Conservation (phyloP, 495 filamentous ascomycete species). For the Podospora conica region DNA sequence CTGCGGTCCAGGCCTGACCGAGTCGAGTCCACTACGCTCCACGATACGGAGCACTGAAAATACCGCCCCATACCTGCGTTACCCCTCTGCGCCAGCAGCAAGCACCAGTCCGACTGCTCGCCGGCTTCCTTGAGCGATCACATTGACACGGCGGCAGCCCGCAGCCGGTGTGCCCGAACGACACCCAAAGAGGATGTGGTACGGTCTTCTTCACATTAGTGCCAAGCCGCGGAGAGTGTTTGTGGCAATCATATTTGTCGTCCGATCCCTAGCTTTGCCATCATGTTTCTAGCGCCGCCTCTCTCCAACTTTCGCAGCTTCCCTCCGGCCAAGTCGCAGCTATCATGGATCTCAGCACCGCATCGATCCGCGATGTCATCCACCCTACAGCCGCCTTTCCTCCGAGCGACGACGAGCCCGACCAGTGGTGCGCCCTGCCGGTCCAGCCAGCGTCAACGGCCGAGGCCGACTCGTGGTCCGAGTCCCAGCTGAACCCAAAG, state of each 20-base stretch:
- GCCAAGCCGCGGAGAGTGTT: neutral
- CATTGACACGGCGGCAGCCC: constrained; percentile 5
- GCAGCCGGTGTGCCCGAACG: constrained; percentile 15
- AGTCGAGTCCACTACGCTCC: neutral
- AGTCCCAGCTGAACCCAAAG: constrained; percentile 44
- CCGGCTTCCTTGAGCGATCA: neutral
- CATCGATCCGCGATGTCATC: constrained; percentile 40
- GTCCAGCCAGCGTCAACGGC: neutral
- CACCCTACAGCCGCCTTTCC: constrained; percentile 46
- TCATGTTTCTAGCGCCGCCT: neutral
- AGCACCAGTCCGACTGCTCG: neutral
- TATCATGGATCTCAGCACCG: constrained; percentile 39
- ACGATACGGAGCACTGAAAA: neutral
- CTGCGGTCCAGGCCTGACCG: neutral
- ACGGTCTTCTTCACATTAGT: neutral
- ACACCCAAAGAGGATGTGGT: neutral
- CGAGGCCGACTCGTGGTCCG: constrained; percentile 24
- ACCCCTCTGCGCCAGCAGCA: neutral
- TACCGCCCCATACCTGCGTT: neutral
- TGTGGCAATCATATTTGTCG: neutral
- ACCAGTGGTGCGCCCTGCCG: constrained; percentile 7
- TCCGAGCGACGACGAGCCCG: no score
- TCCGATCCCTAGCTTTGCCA: neutral
- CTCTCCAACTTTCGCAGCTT: neutral
- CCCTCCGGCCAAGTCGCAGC: neutral